phyloP scores from a whole-genome alignment of 768 basidiomycete genomes.

The Inosperma sp. region DNA sequence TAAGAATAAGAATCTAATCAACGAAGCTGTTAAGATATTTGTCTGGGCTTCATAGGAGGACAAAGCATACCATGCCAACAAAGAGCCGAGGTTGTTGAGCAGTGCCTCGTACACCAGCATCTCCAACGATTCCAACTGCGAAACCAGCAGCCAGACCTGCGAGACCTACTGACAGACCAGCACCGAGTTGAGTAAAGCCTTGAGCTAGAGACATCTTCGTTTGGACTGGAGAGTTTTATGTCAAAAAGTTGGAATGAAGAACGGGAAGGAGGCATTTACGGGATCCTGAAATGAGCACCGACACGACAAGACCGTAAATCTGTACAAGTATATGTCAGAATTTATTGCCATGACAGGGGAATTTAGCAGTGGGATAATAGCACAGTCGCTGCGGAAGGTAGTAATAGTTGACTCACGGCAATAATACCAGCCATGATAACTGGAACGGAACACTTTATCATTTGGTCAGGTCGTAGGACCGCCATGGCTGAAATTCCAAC shows the following conservation, averaged over 20 bases:
- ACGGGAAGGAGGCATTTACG: slow-evolving; percentile 49
- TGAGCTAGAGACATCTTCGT: slow-evolving; percentile 85
- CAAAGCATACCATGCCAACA: slow-evolving; percentile 77
- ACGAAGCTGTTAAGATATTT: too few relatives aligned
- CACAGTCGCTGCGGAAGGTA: slow-evolving; percentile 7
- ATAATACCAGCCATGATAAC: slow-evolving; percentile 99
- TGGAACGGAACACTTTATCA: slow-evolving; percentile 97
- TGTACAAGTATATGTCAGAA: slow-evolving; percentile 25
- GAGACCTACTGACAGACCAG: slow-evolving; percentile 81
- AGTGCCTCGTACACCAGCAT: slow-evolving; percentile 96
- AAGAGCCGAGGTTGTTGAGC: slow-evolving; percentile 94
- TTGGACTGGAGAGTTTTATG: slow-evolving; percentile 43
- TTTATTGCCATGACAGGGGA: neutral
- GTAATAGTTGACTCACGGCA: slow-evolving; percentile 64
- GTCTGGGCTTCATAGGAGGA: too few relatives aligned
- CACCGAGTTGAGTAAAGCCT: slow-evolving; percentile 92
- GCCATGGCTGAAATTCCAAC: slow-evolving; percentile 98
- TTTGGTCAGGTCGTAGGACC: slow-evolving; percentile 89
- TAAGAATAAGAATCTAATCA: slow-evolving; percentile 88
- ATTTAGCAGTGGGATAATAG: slow-evolving; percentile 3
- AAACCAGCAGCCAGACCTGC: slow-evolving; percentile 97
- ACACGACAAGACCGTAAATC: slow-evolving; percentile 98
- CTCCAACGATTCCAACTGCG: slow-evolving; percentile 97
- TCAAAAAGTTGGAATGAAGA: neutral
- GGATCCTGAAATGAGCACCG: slow-evolving; percentile 88